Evolutionary conservation across 2,329 filamentous ascomycete species (phyloP).

Genomic region (Ophiostoma triangulosporum): DNA sequence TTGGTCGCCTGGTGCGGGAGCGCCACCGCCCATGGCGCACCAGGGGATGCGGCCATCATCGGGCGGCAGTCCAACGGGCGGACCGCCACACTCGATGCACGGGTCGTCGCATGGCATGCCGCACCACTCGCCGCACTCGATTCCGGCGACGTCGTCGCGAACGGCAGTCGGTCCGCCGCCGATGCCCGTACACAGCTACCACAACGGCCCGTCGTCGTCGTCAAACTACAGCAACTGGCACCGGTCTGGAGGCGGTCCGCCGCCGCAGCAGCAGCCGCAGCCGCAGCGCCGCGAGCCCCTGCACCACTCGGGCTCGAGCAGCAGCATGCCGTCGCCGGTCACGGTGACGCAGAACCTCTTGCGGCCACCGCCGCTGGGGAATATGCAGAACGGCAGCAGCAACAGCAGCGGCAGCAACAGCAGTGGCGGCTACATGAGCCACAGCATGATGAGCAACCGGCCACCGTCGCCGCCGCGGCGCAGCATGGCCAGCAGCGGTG

Average conservation of each 20-base stretch:
- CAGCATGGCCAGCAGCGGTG: conserved; percentile 17
- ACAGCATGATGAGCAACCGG: conserved; percentile 26
- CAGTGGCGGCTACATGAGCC: conserved; percentile 8
- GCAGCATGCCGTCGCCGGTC: conserved; percentile 8
- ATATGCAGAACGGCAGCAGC: conserved; percentile 11
- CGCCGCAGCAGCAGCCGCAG: neutral
- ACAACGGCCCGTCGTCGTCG: conserved; percentile 5
- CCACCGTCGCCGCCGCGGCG: conserved; percentile 34
- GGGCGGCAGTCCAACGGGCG: conserved; percentile 1
- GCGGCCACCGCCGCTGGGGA: conserved; percentile 10
- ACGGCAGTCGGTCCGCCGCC: conserved; percentile 2
- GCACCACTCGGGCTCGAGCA: conserved; percentile 1
- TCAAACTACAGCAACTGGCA: conserved; percentile 9
- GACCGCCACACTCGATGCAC: conserved; percentile 5
- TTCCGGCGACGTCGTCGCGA: neutral
- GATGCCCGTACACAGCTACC: conserved; percentile 5
- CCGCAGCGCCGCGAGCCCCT: conserved; percentile 9
- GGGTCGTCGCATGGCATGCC: neutral
- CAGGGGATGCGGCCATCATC: conserved; percentile 12
- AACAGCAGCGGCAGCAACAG: neutral
- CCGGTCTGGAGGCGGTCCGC: conserved; percentile 2
- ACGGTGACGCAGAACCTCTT: conserved; percentile 13
- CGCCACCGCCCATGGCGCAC: conserved; percentile 9
- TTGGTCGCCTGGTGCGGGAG: conserved; percentile 2
- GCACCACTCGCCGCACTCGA: conserved; percentile 7